Base-by-base conservation (phyloP, 768 basidiomycete genomes). In the Cyclocybe cylindracea region DNA sequence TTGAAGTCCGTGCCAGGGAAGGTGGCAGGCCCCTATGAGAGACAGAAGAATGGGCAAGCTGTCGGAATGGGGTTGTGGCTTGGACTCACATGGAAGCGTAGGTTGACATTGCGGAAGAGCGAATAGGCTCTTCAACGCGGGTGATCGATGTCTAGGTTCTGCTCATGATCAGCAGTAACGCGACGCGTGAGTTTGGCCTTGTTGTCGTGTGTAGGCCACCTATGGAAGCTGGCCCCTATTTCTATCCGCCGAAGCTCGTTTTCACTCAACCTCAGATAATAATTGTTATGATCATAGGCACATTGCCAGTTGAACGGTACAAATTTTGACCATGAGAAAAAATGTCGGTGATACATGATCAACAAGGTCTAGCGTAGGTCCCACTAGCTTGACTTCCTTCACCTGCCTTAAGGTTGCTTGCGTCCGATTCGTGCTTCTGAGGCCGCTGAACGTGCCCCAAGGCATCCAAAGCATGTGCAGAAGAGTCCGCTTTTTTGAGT, bases 301-400 rank as follows among this genome's bases (percentile, higher is more conserved):
- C 24, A 24, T 24, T 5, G 24, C 5, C 24, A 3, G 24, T 24
- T 24, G 24, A 24, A 24, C 3, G 24, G 5, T 24, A 24, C 24
- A 24, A 24, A 24, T 24, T 3, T 5, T 24, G 5, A 24, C 5
- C 24, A 24, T 16, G 16, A 24, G 5, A 24, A 5, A 24, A 24
- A 5, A 3, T 24, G 3, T 24, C 4, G 24, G 24, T 24, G 24
- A 24, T 24, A 24, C 24, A 24, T 24, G 29, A 63, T 74, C 71
- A 90, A 65, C 88, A 91, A 13, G 80, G 69, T 61, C 83, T 87
- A 43, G 87, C 77, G 62, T 80, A 90, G 3, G 89, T 89, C 10
- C 87, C 86, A 42, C 76, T 81, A 36, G 73, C 61, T 50, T 68
- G 56, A 32, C 73, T 75, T 7, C 75, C 80, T 2, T 78, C 76